Evolutionary conservation across 306 rosid genomes (phyloP).

Genomic region (Trifolium fragiferum): DNA sequence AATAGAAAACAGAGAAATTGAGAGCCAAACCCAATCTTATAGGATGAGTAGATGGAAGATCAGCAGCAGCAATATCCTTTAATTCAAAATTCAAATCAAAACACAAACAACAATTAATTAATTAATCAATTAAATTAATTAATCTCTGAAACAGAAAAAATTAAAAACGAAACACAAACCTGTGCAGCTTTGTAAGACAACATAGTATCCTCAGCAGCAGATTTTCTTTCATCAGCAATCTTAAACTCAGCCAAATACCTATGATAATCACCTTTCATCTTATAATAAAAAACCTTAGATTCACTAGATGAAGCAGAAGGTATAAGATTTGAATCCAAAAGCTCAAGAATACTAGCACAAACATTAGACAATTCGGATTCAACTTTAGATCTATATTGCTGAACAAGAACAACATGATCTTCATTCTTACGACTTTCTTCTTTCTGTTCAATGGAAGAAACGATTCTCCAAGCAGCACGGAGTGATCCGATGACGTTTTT

Average conservation of each 20-base stretch:
- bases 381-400: conserved; percentile 76
- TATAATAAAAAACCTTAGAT: conserved; percentile 72
- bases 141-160: neutral
- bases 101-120: neutral
- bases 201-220: conserved; percentile 81
- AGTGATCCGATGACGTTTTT: conserved; percentile 82
- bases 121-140: neutral
- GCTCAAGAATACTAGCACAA: conserved; percentile 58
- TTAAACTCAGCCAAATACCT: conserved; percentile 78
- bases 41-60: conserved; percentile 83
- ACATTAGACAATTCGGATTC: conserved; percentile 62
- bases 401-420: conserved; percentile 63
- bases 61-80: conserved; percentile 64
- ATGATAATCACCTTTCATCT: conserved; percentile 84
- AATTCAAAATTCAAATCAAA: no score
- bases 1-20: conserved; percentile 79
- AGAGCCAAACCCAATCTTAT: conserved; percentile 83
- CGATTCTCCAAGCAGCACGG: conserved; percentile 79
- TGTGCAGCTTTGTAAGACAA: conserved; percentile 77
- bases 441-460: conserved; percentile 77
- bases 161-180: conserved; percentile 38
- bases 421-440: conserved; percentile 78
- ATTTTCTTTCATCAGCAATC: conserved; percentile 61
- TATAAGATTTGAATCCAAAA: conserved; percentile 61
- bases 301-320: conserved; percentile 65